phyloP scores from a whole-genome alignment of 2,329 filamentous ascomycete genomes.

The Exophiala sp. region DNA sequence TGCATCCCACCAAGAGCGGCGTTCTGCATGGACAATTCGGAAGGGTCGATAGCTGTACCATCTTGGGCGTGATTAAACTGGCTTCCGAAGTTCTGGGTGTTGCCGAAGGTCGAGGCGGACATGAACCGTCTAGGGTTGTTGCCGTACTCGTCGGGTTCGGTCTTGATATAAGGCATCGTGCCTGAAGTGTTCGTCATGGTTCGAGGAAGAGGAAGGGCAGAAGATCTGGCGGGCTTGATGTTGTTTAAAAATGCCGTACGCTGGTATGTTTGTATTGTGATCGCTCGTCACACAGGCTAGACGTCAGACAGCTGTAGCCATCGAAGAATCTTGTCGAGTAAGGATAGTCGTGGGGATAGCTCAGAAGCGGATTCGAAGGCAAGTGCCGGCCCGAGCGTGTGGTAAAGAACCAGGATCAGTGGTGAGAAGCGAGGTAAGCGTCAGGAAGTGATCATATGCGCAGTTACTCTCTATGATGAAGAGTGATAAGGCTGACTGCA shows the following conservation, averaged over 20 bases:
- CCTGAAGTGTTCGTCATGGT: conserved; percentile 52
- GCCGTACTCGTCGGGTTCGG: conserved; percentile 58
- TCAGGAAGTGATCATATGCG: conserved; percentile 8
- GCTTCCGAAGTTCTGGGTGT: conserved; percentile 38
- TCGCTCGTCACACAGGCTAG: conserved; percentile 9
- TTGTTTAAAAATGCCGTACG: conserved; percentile 1
- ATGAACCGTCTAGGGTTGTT: conserved; percentile 49
- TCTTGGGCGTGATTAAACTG: conserved; percentile 46
- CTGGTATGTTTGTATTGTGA: conserved; percentile 7
- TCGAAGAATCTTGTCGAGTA: conserved; percentile 7
- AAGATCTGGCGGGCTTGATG: background rate
- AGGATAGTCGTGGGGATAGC: conserved; percentile 6
- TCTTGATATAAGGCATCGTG: conserved; percentile 59
- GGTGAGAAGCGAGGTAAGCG: background rate
- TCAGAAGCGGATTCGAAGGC: conserved; percentile 10
- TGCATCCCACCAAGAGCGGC: conserved; percentile 45
- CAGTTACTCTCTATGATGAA: background rate
- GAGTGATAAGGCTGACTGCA: conserved; percentile 20
- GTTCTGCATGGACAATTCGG: conserved; percentile 67
- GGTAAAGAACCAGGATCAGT: background rate
- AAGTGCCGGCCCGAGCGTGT: conserved; percentile 8
- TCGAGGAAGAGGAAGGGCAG: background rate
- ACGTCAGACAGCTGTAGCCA: conserved; percentile 16
- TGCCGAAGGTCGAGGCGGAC: conserved; percentile 33
- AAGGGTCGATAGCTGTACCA: conserved; percentile 69